Base-by-base conservation (phyloP, 2,329 filamentous ascomycete species). In the Penicillium fuscoglaucum region DNA sequence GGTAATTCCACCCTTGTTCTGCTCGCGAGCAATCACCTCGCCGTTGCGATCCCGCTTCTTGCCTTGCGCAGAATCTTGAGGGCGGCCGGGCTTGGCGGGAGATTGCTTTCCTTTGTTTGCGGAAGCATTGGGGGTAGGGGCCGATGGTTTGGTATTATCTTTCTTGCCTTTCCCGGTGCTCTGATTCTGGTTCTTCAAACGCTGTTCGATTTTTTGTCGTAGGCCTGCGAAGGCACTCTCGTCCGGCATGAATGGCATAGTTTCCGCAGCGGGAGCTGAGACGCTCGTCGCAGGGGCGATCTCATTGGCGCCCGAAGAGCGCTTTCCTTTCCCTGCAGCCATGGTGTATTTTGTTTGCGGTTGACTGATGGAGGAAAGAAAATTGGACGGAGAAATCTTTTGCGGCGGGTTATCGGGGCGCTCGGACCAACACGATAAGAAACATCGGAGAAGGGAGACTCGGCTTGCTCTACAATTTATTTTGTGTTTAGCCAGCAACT, bases 11-110 rank as follows among this genome's bases (percentile, higher is more conserved):
- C 55, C 53, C 35, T 71, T 69, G 59, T 72, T 72, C 21, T 72
- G 68, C 29, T 73, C 70, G 26, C 68, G 68, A 35, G 71, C 66
- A 56, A 80, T 80, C 56, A 79, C 70, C 45, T 78, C 74, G 19
- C 78, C 78, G 63, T 75, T 78, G 62, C 75, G 74, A 66, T 79
- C 79, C 53, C 78, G 72, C 63, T 81, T 81, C 66, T 78, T 79
- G 57, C 76, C 76, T 47, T 74, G 61, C n/a, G 64, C 61, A 46
- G 57, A 52, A 41, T 69, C 62, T 28, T 70, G 68, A 26, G 60
- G 68, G 47, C 69, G 68, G 53, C 63, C 58, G 49, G 60, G 45
- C 48, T 66, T 66, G 12, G 66, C 24, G 26, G 59, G 21, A 21
- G 37, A 40, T 39, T 61, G 55, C 21, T 69, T 69, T n/a, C 59